Base-by-base conservation (phyloP, 768 basidiomycete genomes). In the Suillus variegatus region DNA sequence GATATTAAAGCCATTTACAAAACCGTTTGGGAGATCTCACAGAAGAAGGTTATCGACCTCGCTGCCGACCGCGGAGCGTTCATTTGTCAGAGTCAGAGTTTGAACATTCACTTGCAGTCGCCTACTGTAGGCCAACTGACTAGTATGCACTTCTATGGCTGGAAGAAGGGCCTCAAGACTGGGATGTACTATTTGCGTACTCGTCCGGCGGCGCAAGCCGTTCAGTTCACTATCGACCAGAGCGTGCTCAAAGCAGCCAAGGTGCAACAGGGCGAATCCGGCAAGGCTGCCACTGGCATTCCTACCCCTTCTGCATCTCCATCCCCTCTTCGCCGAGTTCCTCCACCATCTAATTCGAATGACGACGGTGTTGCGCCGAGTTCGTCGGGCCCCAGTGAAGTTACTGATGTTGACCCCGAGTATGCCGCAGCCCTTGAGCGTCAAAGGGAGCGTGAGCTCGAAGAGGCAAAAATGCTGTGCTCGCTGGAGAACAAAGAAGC, bases 1-100 rank as follows among this genome's bases (percentile, higher is more conserved):
- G 88, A 97, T 69, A 84, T 96, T 79, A 98, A 97, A 80, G 92
- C 93, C 0, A 95, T 99, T 81, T 99, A 99, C 88, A 98, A 98
- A 84, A 99, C 97, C n/a, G 97, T 98, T 58, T 99, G 97, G 97
- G 97, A 99, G 82, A 96, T 99, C 78, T 90, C 88, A 54, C 97
- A 99, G 82, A 99, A 98, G 92, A 95, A 94, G 76, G 89, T 99
- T 68, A 89, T 99, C 65, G 97, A 99, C 81, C 85, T 99, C 70
- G 92, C 97, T 61, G 97, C 97, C n/a, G 97, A 99, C 76, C 95
- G 97, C 66, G 97, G 96, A 46, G 95, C 97, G 1, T 99, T 90
- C 82, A 97, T 99, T 78, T 97, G 95, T 80, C 97, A 99, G 78
- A 90, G 88, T 69, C 97, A 99, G 80, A 92, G 90, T 67, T 81